Percentiles rank a stretch among this genome's conserved stretches.
Conservation (phyloP, 108 stramenopile species). For the Aurantiochytrium sp. region DNA sequence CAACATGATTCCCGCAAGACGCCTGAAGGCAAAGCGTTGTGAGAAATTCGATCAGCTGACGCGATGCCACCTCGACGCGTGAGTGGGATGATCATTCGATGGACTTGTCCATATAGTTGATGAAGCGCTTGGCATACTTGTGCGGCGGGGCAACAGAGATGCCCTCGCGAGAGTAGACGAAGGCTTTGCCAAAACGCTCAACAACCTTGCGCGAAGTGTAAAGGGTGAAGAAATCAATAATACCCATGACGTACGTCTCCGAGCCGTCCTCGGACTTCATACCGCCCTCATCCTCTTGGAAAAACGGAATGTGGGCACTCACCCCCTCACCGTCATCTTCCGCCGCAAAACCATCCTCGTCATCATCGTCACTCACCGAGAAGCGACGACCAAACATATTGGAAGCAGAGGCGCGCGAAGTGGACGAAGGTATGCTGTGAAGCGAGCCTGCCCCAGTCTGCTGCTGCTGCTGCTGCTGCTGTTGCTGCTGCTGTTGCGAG, state of each 20-base stretch:
- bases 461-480: too few relatives aligned
- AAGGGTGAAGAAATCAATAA: neutral
- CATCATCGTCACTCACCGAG: neutral
- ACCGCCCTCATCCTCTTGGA: constrained; percentile 1
- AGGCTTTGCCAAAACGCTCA: neutral
- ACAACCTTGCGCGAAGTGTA: neutral
- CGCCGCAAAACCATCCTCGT: neutral
- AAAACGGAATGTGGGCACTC: neutral
- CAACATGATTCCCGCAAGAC: too few relatives aligned
- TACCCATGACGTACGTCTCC: constrained; percentile 17
- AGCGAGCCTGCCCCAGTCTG: too few relatives aligned
- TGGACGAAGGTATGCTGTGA: neutral
- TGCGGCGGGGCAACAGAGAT: neutral
- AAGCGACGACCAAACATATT: neutral
- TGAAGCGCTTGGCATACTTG: neutral
- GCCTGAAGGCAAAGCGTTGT: too few relatives aligned
- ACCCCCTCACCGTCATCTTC: neutral
- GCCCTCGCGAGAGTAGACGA: neutral
- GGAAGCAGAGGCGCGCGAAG: neutral
- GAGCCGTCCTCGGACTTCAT: neutral
- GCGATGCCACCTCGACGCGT: too few relatives aligned
- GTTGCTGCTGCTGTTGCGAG: too few relatives aligned
- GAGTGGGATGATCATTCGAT: neutral
- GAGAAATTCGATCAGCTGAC: too few relatives aligned
- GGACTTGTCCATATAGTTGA: neutral